Evolutionary conservation across 2,329 filamentous ascomycete species (phyloP).

Genomic region (Colletotrichum australisinense): DNA sequence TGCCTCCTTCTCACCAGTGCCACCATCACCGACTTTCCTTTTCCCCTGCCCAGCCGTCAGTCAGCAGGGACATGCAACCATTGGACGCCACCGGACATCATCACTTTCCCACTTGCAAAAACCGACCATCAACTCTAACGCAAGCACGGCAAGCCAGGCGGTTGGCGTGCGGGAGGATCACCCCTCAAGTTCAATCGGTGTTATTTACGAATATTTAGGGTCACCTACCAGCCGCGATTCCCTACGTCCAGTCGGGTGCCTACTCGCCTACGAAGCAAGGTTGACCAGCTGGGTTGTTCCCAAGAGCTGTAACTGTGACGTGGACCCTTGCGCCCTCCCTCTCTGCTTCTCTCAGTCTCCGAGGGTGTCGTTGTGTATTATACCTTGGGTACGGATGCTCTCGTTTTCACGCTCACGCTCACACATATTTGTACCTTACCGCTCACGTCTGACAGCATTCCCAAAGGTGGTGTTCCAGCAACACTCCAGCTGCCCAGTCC

Average conservation of each 20-base stretch:
- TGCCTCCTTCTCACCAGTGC: neutral
- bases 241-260: neutral
- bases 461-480: neutral
- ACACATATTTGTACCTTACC: neutral
- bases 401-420: too few relatives aligned
- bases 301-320: conserved; percentile 29
- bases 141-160: neutral
- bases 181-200: conserved; percentile 25
- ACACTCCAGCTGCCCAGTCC: conserved; percentile 21
- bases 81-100: conserved; percentile 13
- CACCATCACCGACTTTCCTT: neutral
- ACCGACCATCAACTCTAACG: conserved; percentile 3
- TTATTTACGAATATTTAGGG: conserved; percentile 9
- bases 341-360: neutral
- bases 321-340: conserved; percentile 11
- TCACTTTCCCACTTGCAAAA: conserved; percentile 7
- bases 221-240: conserved; percentile 13
- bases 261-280: neutral
- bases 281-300: conserved; percentile 17
- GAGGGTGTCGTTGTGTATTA: neutral
- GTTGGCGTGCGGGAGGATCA: conserved; percentile 17
- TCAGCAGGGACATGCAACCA: conserved; percentile 14
- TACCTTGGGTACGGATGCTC: neutral
- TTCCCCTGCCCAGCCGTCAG: conserved; percentile 1
- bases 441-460: neutral